Base-by-base conservation (phyloP, 805 yeast genomes). In the Starmerella stigmatis region DNA sequence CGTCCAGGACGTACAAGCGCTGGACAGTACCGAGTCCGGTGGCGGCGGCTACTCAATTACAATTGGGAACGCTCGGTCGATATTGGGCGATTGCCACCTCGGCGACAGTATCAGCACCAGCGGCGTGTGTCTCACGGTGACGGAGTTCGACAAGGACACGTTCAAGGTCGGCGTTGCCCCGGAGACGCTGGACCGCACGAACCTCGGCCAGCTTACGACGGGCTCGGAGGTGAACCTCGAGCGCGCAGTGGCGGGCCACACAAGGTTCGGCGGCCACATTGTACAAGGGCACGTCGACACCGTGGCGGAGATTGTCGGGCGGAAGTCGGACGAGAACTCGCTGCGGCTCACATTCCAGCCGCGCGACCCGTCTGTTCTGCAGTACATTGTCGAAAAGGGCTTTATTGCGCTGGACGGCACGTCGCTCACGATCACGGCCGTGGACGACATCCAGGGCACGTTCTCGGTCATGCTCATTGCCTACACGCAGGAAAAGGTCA, bases 221-320 rank as follows among this genome's bases (percentile, higher is more conserved):
- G 88, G 85, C 2, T 61, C 73, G 16, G 71, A 70, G 47, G 95
- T 92, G 17, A 89, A 92, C 60, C 68, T 89, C 50, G 99, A 92
- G 63, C 71, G 99, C 48, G 99, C 99, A 0, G 86, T 92, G 26
- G 69, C 78, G 2, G 77, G 78, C 12, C 85, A 83, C 43, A 84
- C 78, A 6, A 70, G 98, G 51, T 76, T 88, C 57, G 99, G 99
- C 20, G 99, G 99, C 0, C 99, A 92, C 63, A 76, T 89, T 52
- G 99, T 92, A 2, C 98, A 92, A 55, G 99, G 98, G 5, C 99
- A 92, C 66, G 86, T 92, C 23, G 99, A 92, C 61, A 84, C 96
- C 0, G 72, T 80, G 28, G 96, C 96, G 2, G 63, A 61, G 28
- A 80, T 89, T 31, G 70, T 72, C 1, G 61, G 64, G 0, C 70